These are phyloP conservation scores for Phytomonas sp. DNA, from an alignment of 208 protist genomes.

Conservation along the genomic window DNA sequence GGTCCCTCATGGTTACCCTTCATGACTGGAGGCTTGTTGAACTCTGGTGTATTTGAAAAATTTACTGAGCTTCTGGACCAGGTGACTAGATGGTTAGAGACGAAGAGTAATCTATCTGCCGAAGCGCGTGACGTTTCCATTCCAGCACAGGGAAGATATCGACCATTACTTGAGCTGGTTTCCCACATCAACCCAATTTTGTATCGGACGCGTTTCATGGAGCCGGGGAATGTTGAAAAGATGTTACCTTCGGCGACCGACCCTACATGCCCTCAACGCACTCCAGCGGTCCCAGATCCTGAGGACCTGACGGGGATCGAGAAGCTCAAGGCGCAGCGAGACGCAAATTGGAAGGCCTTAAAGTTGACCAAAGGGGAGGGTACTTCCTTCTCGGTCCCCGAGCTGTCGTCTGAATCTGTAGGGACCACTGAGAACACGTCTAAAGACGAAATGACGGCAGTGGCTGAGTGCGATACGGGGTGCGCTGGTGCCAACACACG, in stretches of 20 bases:
- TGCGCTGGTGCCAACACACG: not conserved
- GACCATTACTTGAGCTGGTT: not conserved
- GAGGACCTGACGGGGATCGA: conserved; percentile 23
- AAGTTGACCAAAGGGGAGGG: conserved; percentile 39
- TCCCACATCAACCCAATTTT: not conserved
- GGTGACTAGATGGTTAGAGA: not conserved
- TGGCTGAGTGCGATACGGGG: not conserved
- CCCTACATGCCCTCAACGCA: not conserved
- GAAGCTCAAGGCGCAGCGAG: conserved; percentile 25
- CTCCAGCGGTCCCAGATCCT: not conserved
- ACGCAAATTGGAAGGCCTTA: conserved; percentile 19
- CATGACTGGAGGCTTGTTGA: not conserved
- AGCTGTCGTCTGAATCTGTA: not conserved
- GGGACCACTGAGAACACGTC: not conserved
- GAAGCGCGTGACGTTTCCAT: not conserved
- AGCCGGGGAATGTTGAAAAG: not conserved
- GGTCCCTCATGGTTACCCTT: not conserved
- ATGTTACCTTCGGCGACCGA: not conserved
- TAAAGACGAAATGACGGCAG: not conserved
- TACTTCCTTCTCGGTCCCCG: conserved; percentile 33
- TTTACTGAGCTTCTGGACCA: not conserved
- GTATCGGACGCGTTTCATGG: not conserved
- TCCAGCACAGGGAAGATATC: not conserved
- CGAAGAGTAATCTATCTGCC: not conserved
- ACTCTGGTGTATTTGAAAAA: not conserved